Conservation (phyloP, 805 yeast genomes). For the Saccharomycopsis schoenii region DNA sequence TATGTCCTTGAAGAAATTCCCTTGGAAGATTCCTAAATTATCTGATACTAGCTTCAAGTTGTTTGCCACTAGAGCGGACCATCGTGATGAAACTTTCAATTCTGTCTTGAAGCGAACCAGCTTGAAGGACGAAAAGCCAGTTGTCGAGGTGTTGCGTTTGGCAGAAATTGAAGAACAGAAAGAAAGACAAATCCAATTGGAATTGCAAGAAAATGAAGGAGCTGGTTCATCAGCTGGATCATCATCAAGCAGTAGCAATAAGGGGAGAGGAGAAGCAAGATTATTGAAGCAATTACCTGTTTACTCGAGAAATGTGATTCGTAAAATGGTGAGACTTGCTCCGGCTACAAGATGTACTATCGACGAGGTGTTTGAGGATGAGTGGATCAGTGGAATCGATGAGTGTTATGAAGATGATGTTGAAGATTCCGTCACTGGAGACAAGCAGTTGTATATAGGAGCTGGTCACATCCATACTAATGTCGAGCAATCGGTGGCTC, state of each 20-base stretch:
- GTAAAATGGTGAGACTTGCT: constrained; percentile 73
- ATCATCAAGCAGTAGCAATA: neutral
- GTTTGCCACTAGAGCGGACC: constrained; percentile 66
- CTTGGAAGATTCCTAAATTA: constrained; percentile 86
- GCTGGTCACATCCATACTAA: constrained; percentile 72
- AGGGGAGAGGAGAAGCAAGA: constrained; percentile 60
- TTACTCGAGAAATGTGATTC: constrained; percentile 56
- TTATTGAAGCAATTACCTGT: constrained; percentile 60
- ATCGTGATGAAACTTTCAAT: constrained; percentile 45
- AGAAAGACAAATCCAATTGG: neutral
- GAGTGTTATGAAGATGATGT: constrained; percentile 47
- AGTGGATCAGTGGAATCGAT: constrained; percentile 53
- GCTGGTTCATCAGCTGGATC: neutral
- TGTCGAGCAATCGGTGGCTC: constrained; percentile 91
- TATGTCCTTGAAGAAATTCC: constrained; percentile 84
- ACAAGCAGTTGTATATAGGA: constrained; percentile 31
- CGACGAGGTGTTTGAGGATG: constrained; percentile 66
- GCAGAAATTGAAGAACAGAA: neutral
- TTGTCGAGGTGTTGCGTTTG: constrained; percentile 29
- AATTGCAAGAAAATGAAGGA: neutral
- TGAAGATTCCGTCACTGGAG: constrained; percentile 30
- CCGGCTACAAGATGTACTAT: constrained; percentile 80
- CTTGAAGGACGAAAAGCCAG: constrained; percentile 35
- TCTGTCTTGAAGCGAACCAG: constrained; percentile 32
- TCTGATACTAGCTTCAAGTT: constrained; percentile 75